Percentiles rank a stretch among this genome's conserved stretches.
Conservation (phyloP, 2,329 filamentous ascomycete species). For the Pezicula carpinea region DNA sequence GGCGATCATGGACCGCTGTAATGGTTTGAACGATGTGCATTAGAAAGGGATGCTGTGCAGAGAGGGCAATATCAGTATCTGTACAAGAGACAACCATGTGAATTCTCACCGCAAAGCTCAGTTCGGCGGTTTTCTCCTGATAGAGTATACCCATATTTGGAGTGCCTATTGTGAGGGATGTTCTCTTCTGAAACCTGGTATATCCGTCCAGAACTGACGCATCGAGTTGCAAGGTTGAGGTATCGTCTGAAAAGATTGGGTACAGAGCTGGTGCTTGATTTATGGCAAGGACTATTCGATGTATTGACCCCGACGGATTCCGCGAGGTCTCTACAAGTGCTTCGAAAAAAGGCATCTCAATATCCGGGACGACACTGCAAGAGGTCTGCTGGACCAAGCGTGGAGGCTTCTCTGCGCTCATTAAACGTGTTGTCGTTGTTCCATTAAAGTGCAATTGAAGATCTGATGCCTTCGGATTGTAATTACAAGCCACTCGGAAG, state of each 20-base stretch:
- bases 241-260: neutral
- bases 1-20: slow-evolving; percentile 48
- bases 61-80: neutral
- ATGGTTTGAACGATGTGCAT: slow-evolving; percentile 50
- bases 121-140: slow-evolving; percentile 29
- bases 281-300: neutral
- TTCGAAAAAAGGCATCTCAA: neutral
- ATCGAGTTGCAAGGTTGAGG: slow-evolving; percentile 12
- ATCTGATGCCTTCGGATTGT: slow-evolving; percentile 29
- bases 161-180: slow-evolving; percentile 36
- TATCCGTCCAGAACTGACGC: slow-evolving; percentile 30
- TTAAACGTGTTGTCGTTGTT: slow-evolving; percentile 4
- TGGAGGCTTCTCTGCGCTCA: too few species aligned
- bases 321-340: too few species aligned
- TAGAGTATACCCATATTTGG: slow-evolving; percentile 29
- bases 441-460: slow-evolving; percentile 30
- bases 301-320: neutral
- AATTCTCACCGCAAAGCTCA: slow-evolving; percentile 37
- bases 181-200: slow-evolving; percentile 38
- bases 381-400: neutral
- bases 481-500: slow-evolving; percentile 45
- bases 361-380: neutral
- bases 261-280: neutral
- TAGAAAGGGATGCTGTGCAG: slow-evolving; percentile 28
- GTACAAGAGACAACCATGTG: neutral